These are phyloP conservation scores for Zymoseptoria passerinii DNA, from an alignment of 2,329 filamentous ascomycete species.

Conservation along the genomic window DNA sequence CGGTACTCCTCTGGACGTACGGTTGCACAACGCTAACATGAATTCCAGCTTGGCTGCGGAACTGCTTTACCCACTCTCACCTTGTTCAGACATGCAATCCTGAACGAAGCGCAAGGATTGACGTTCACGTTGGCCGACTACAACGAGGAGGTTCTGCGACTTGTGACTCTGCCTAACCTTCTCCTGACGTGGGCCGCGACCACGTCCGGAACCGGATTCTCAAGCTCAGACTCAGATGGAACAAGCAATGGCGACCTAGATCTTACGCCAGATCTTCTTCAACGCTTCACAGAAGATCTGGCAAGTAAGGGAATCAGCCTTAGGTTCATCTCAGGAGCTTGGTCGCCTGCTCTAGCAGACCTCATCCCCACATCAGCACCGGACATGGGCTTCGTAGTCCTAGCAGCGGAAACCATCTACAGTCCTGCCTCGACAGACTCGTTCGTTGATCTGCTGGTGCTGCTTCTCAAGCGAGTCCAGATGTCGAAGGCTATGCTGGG, in stretches of 20 bases:
- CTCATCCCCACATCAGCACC: conserved; percentile 41
- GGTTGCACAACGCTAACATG: not conserved
- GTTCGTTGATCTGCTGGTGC: conserved; percentile 60
- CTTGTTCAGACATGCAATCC: conserved; percentile 55
- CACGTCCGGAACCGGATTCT: conserved; percentile 3
- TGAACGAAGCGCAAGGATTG: conserved; percentile 39
- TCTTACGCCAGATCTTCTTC: conserved; percentile 49
- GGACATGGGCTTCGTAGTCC: conserved; percentile 44
- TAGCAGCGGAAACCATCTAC: conserved; percentile 79
- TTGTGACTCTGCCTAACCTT: conserved; percentile 73
- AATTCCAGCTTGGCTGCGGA: conserved; percentile 62
- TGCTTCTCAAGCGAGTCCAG: conserved; percentile 46
- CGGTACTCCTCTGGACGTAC: not conserved
- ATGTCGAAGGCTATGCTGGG: conserved; percentile 57
- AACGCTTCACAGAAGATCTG: conserved; percentile 52
- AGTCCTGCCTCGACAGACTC: conserved; percentile 61
- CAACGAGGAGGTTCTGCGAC: conserved; percentile 66
- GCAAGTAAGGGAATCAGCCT: conserved; percentile 45
- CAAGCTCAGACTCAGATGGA: not conserved
- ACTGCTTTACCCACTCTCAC: conserved; percentile 66
- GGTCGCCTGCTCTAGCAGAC: conserved; percentile 55
- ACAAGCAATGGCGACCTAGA: conserved; percentile 51
- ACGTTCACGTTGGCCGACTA: conserved; percentile 68
- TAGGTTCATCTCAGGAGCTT: conserved; percentile 65
- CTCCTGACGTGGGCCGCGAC: conserved; percentile 54